Base-by-base conservation (phyloP, 2,329 filamentous ascomycete genomes). In the Aspergillus sp. region DNA sequence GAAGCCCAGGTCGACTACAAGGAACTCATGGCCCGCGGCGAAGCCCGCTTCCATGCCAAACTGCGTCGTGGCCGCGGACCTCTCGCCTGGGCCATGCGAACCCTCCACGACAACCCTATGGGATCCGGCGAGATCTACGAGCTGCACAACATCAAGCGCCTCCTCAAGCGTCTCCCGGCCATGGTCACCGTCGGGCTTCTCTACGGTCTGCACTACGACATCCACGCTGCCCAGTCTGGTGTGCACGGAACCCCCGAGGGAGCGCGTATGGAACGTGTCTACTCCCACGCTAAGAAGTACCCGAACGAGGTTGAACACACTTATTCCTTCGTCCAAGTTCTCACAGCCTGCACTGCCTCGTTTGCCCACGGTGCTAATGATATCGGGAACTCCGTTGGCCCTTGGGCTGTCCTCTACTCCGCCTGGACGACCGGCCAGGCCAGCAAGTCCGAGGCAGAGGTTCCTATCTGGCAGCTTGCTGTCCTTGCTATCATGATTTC, bases 41-140 rank as follows among this genome's bases (percentile, higher is more conserved):
- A 87, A 57, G 80, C 79, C 19, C 80, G 77, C 46, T 81, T 88
- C 66, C 84, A 89, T 70, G 84, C 84, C 21, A 84, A 84, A 66
- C 85, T 93, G 54, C 76, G 84, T 56, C 78, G 83, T 73, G 82
- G 80, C 57, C 77, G 77, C 2, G 88, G 90, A 25, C 89, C 88
- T 51, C 81, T 93, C n/a, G 90, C 87, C 66, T 93, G 90, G 90
- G 90, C 88, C 39, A 90, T 93, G 87, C 88, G 90, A 65, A 84
- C 81, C 51, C 86, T 93, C 19, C 88, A 85, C 70, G 81, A 89
- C 67, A 90, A 92, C 79, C 88, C 85, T 48, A 84, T 91, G 76
- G 88, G 88, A 17, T 73, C 86, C 17, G 90, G 90, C 52, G 81
- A 87, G 68, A 82, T 93, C 62, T 91, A 93, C 77, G 90, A 93